A percentile compares a stretch with the other conserved stretches of the same genome.
These are phyloP conservation scores for Aquanectria penicillioides DNA, from an alignment of 2,329 filamentous ascomycete species.

Conservation along the genomic window DNA sequence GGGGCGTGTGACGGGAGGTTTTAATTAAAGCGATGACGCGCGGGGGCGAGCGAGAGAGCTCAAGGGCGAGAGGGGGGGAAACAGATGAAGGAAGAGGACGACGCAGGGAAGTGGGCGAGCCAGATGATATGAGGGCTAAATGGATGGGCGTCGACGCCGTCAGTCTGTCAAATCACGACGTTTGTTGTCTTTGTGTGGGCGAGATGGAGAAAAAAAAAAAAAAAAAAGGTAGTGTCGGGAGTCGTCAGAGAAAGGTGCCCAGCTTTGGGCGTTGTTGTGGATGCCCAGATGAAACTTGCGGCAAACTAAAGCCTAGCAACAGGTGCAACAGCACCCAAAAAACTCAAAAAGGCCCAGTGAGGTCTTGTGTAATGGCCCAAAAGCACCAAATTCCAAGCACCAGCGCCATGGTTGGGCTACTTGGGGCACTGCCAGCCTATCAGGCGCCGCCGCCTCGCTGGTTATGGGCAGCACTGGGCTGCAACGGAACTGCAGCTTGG, in stretches of 20 bases:
- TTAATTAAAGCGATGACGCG: constrained; percentile 36
- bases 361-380: constrained; percentile 13
- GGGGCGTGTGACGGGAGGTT: constrained; percentile 37
- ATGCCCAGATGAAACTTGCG: constrained; percentile 23
- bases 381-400: not conserved
- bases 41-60: constrained; percentile 25
- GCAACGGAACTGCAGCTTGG: constrained; percentile 7
- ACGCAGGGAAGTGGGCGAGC: not conserved
- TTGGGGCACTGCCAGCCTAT: constrained; percentile 1
- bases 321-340: constrained; percentile 28
- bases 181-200: constrained; percentile 21
- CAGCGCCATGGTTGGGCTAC: constrained; percentile 10
- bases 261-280: constrained; percentile 30
- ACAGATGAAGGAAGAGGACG: not conserved
- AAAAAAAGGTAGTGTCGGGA: constrained; percentile 31
- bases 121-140: constrained; percentile 1
- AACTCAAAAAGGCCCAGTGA: constrained; percentile 17
- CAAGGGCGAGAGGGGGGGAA: not conserved
- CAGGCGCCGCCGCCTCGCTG: constrained; percentile 8
- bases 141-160: constrained; percentile 13
- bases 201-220: constrained; percentile 4
- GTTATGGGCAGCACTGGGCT: constrained; percentile 16
- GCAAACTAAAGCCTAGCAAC: constrained; percentile 19
- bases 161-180: constrained; percentile 24
- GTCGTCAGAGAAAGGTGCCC: constrained; percentile 27